A percentile compares a stretch with the other conserved stretches of the same genome.
Evolutionary conservation across 140 eudicot genomes (phyloP).

Genomic region (Flaveria floridana): DNA sequence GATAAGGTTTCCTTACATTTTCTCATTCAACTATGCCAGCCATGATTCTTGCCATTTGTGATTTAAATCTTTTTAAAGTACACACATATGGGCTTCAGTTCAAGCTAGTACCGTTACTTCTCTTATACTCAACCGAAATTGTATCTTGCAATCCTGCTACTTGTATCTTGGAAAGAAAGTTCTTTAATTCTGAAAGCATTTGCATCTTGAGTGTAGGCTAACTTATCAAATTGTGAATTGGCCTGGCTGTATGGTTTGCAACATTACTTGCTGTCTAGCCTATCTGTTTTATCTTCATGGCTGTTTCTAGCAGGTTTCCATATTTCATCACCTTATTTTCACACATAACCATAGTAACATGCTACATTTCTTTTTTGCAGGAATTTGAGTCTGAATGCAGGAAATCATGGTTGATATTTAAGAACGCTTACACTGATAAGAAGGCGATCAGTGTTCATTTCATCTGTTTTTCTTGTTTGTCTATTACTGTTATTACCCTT

Average conservation of each 20-base stretch:
- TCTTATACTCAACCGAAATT: too few species aligned
- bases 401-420: constrained; percentile 48
- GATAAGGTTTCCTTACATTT: not conserved
- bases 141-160: too few species aligned
- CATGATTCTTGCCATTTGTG: constrained; percentile 8
- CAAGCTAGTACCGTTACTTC: too few species aligned
- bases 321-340: not conserved
- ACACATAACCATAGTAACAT: constrained; percentile 17
- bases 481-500: constrained; percentile 29
- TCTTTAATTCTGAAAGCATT: too few species aligned
- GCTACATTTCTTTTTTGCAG: constrained; percentile 28
- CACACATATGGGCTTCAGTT: not conserved
- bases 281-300: not conserved
- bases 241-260: too few species aligned
- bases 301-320: not conserved
- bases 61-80: not conserved
- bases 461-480: constrained; percentile 35
- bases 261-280: not conserved
- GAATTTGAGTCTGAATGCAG: constrained; percentile 49
- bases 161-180: too few species aligned
- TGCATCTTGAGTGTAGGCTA: too few species aligned
- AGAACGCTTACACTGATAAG: not conserved
- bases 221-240: too few species aligned
- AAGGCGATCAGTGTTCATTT: constrained; percentile 21
- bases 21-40: not conserved